Evolutionary conservation across 768 basidiomycete species (phyloP).

Genomic region (Phaffia australis): DNA sequence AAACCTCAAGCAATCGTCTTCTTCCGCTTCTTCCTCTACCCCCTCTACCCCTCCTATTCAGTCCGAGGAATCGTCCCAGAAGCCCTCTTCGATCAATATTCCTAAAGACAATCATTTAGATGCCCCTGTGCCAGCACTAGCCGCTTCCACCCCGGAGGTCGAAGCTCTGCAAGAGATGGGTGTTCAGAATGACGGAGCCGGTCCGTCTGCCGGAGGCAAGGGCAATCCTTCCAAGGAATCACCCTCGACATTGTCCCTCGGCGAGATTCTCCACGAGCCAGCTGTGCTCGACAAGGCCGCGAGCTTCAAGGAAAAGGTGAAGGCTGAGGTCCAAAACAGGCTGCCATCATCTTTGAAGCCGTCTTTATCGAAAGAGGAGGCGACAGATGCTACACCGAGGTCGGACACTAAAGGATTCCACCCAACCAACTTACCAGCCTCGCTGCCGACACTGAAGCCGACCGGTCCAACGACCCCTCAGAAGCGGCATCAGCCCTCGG

Average conservation of each 20-base stretch:
- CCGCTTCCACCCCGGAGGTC: conserved; percentile 23
- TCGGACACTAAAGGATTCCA: conserved; percentile 17
- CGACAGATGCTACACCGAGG: background rate
- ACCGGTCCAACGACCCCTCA: conserved; percentile 18
- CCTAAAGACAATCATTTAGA: conserved; percentile 10
- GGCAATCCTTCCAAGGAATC: background rate
- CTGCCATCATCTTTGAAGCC: background rate
- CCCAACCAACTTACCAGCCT: conserved; percentile 20
- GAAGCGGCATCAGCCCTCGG: conserved; percentile 15
- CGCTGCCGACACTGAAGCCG: conserved; percentile 14
- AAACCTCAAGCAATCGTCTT: background rate
- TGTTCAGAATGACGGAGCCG: conserved; percentile 18
- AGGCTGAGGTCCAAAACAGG: conserved; percentile 3
- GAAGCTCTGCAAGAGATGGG: conserved; percentile 25
- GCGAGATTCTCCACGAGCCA: conserved; percentile 3
- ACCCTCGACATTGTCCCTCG: background rate
- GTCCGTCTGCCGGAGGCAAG: background rate
- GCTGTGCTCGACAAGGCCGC: background rate
- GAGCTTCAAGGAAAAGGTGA: background rate
- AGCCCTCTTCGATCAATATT: background rate
- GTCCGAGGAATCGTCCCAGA: background rate
- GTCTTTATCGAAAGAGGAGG: background rate
- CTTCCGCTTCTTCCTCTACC: conserved; percentile 11
- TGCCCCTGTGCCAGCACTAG: conserved; percentile 14
- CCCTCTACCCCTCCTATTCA: background rate